Percentiles rank a stretch among this genome's conserved stretches.
Evolutionary conservation across 2,329 filamentous ascomycete species (phyloP).

Genomic region (Aureobasidium zeae): DNA sequence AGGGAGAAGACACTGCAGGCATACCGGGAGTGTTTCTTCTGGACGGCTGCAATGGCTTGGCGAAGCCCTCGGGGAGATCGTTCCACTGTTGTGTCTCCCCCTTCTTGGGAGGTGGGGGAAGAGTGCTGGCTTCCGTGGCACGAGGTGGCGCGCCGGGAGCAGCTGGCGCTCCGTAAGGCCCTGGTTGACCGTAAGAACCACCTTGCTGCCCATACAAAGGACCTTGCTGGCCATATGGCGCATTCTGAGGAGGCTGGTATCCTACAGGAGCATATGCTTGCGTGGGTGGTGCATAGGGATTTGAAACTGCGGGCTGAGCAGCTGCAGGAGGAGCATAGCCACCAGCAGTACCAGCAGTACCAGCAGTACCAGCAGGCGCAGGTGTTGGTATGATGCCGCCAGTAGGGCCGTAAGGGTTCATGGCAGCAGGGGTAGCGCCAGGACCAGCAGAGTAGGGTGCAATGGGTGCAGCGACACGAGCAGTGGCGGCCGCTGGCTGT

Average conservation of each 20-base stretch:
- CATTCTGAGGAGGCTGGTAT: conserved; percentile 40
- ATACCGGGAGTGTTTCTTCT: conserved; percentile 64
- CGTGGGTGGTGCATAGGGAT: conserved; percentile 42
- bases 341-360: conserved; percentile 19
- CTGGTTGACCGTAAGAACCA: conserved; percentile 14
- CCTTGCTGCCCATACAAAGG: no score
- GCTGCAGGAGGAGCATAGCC: conserved; percentile 26
- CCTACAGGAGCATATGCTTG: conserved; percentile 35
- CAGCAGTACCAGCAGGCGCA: conserved; percentile 22
- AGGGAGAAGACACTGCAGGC: conserved; percentile 64
- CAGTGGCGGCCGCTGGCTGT: conserved; percentile 31
- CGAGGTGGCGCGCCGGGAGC: conserved; percentile 50
- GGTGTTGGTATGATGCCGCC: conserved; percentile 18
- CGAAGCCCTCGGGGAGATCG: conserved; percentile 74
- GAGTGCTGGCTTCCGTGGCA: conserved; percentile 51
- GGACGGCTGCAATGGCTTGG: conserved; percentile 55
- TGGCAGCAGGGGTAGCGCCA: conserved; percentile 18
- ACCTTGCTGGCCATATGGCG: conserved; percentile 12
- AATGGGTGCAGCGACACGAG: conserved; percentile 25
- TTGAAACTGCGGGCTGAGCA: conserved; percentile 29
- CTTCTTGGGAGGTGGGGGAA: conserved; percentile 57
- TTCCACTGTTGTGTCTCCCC: conserved; percentile 82
- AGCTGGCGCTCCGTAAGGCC: conserved; percentile 25
- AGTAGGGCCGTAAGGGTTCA: conserved; percentile 32
- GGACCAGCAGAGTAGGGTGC: conserved; percentile 31